Base-by-base conservation (phyloP, 2,329 filamentous ascomycete genomes). In the Dactylellina sp. region DNA sequence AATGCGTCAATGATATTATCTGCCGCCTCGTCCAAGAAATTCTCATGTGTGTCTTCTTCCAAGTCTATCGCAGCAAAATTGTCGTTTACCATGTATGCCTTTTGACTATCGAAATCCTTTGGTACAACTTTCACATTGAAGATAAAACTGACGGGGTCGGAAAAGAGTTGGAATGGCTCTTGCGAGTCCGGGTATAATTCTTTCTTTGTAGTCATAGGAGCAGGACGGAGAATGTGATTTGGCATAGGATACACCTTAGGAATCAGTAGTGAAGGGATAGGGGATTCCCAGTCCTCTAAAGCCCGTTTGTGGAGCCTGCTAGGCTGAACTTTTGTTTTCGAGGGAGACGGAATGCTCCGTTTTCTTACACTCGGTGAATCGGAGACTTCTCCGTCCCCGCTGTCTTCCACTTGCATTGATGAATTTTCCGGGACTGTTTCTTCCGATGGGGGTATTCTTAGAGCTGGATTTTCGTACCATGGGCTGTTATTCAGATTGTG, bases 111-210 rank as follows among this genome's bases (percentile, higher is more conserved):
- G 1, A 42, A 6, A 9, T 7, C 25, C 24, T 60, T 49, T 22
- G 56, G 42, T 20, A 37, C 16, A 5, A 49, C 18, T 24, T 39
- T 60, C 12, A 24, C 25, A 14, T 49, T 35, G 2, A 60, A 4
- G 14, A 42, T 60, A 25, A 60, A 60, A 25, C 56, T 60, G 5
- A 40, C 25, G n/a, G 56, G 56, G 3, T 60, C 56, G 25, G 32
- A 40, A 24, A 60, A 60, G 42, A 57, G 32, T 9, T 18, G 12
- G 53, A 44, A 57, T 1, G 53, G 53, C 40, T 42, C 20, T 32
- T 57, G 53, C 9, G 53, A 57, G 12, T 44, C 37, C 7, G 53
- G 53, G 16, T 57, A 57, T 44, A 57, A 20, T 16, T 57, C 53
- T 16, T 42, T n/a, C 37, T 57, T 57, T 11, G 53, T 44, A 18